Evolutionary conservation across 768 basidiomycete species (phyloP).

Genomic region (Phlebiopsis flavidoalba): DNA sequence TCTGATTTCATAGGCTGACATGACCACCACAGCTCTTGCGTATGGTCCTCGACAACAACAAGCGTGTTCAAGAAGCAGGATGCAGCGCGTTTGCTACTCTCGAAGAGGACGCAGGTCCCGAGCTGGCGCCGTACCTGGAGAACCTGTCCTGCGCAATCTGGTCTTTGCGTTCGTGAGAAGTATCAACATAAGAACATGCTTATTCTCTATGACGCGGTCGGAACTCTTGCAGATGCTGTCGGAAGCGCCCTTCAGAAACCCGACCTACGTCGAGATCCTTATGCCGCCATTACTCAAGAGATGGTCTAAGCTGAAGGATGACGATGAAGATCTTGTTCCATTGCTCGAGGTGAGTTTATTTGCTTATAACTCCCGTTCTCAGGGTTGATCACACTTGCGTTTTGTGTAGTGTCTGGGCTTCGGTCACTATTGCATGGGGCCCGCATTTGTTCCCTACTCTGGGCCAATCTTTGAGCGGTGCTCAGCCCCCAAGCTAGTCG

Average conservation of each 20-base stretch:
- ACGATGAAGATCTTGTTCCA: slow-evolving; percentile 91
- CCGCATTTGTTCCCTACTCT: slow-evolving; percentile 84
- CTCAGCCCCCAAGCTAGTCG: slow-evolving; percentile 75
- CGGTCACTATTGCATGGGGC: slow-evolving; percentile 96
- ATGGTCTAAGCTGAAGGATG: slow-evolving; percentile 88
- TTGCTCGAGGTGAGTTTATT: slow-evolving; percentile 74
- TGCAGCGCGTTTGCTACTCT: slow-evolving; percentile 98
- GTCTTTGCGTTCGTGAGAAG: slow-evolving; percentile 95
- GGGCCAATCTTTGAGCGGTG: slow-evolving; percentile 91
- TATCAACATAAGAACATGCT: slow-evolving; percentile 99
- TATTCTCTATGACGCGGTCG: slow-evolving; percentile 98
- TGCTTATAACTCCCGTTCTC: background rate
- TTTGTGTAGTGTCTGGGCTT: slow-evolving; percentile 83
- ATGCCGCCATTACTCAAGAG: slow-evolving; percentile 92
- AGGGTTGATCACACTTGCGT: background rate
- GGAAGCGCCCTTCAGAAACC: slow-evolving; percentile 82
- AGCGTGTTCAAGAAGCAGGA: slow-evolving; percentile 98
- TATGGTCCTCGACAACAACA: slow-evolving; percentile 97
- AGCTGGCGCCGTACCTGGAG: slow-evolving; percentile 93
- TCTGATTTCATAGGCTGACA: background rate
- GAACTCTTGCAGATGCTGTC: slow-evolving; percentile 95
- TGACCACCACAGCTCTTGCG: slow-evolving; percentile 69
- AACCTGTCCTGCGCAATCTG: slow-evolving; percentile 90
- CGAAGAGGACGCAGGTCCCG: slow-evolving; percentile 92
- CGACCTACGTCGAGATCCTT: slow-evolving; percentile 85